Conservation (phyloP, 2,329 filamentous ascomycete genomes). For the Pestalotiopsis sp. region DNA sequence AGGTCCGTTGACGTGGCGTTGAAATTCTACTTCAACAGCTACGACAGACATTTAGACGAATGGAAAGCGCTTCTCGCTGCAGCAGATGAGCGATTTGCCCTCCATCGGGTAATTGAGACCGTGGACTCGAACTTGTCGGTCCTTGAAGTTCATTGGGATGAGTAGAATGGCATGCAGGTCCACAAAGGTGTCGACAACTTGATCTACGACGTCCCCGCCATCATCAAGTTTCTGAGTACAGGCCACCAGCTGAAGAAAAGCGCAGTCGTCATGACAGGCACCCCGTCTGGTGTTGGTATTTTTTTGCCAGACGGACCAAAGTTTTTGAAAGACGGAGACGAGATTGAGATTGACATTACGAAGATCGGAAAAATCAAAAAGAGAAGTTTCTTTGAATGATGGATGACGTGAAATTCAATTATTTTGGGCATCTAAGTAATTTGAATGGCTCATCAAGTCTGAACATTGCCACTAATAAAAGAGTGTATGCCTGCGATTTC, state of each 20-base stretch:
- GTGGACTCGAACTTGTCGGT: neutral
- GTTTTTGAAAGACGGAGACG: neutral
- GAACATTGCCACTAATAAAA: too few relatives aligned
- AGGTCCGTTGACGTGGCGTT: constrained; percentile 40
- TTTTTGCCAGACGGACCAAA: neutral
- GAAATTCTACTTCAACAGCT: constrained; percentile 41
- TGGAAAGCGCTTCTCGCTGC: constrained; percentile 38
- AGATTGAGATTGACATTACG: neutral
- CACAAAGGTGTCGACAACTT: neutral
- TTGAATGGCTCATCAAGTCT: too few relatives aligned
- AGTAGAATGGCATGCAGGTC: neutral
- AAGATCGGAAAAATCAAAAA: neutral
- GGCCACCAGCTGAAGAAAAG: neutral
- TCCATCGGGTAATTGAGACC: neutral
- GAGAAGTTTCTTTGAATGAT: neutral
- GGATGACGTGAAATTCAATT: too few relatives aligned
- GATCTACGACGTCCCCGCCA: neutral
- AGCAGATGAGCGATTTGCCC: constrained; percentile 37
- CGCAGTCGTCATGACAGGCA: neutral
- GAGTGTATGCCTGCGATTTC: too few relatives aligned
- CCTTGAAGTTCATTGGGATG: neutral
- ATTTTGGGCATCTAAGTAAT: too few relatives aligned
- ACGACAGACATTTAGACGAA: constrained; percentile 37
- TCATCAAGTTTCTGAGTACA: neutral
- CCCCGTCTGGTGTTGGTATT: neutral